Evolutionary conservation across 768 basidiomycete genomes (phyloP).

Genomic region (Antrodiella citrinella): DNA sequence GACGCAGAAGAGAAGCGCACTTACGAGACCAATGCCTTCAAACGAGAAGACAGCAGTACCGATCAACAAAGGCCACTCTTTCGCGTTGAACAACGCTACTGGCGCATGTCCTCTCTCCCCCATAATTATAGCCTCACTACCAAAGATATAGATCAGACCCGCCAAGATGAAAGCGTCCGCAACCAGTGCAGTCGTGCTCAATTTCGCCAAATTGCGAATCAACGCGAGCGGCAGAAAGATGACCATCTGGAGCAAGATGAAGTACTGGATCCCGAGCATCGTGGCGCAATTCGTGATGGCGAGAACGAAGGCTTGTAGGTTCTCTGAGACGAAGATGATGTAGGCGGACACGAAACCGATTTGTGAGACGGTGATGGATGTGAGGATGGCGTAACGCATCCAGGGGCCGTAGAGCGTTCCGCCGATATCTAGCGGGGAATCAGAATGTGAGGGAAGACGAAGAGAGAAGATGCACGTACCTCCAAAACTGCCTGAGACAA

Average conservation of each 20-base stretch:
- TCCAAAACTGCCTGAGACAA: slow-evolving; percentile 89
- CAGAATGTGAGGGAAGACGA: slow-evolving; percentile 19
- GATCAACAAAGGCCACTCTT: slow-evolving; percentile 86
- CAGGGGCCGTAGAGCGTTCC: slow-evolving; percentile 85
- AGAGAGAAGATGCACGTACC: slow-evolving; percentile 36
- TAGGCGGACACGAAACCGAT: slow-evolving; percentile 87
- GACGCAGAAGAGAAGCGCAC: slow-evolving; percentile 30
- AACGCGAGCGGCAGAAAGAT: slow-evolving; percentile 88
- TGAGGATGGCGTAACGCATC: slow-evolving; percentile 87
- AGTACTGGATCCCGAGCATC: slow-evolving; percentile 61
- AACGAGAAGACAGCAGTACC: slow-evolving; percentile 98
- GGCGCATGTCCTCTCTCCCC: slow-evolving; percentile 64
- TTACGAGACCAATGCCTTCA: slow-evolving; percentile 93
- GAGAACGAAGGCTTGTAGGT: slow-evolving; percentile 77
- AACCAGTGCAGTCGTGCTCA: slow-evolving; percentile 84
- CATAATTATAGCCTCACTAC: slow-evolving; percentile 74
- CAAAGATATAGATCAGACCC: slow-evolving; percentile 79
- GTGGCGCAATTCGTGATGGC: slow-evolving; percentile 72
- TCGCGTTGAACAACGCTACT: slow-evolving; percentile 79
- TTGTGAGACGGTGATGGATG: slow-evolving; percentile 84
- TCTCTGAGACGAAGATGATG: slow-evolving; percentile 93
- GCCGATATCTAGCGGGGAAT: slow-evolving; percentile 59
- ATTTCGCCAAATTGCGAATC: slow-evolving; percentile 88
- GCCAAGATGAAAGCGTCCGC: slow-evolving; percentile 94
- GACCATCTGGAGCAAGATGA: slow-evolving; percentile 76